A percentile compares a stretch with the other conserved stretches of the same genome.
Conservation (phyloP, 805 yeast species). For the Myxozyma melibiosi region DNA sequence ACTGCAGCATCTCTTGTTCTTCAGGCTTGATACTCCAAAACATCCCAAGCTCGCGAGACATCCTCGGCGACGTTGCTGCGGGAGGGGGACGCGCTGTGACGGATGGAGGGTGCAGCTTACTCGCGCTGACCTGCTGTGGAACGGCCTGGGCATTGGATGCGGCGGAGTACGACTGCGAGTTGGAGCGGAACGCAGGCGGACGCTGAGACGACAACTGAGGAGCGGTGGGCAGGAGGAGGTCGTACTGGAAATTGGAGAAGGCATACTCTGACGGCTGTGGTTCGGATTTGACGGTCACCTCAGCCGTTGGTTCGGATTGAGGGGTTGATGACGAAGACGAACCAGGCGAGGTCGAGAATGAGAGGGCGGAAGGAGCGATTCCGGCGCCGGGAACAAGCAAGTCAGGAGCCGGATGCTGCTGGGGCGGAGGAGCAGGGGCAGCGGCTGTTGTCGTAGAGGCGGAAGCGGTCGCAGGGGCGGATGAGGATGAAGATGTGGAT, state of each 20-base stretch:
- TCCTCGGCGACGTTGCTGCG: constrained; percentile 1
- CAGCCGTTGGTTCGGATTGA: background rate
- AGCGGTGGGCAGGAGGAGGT: too few relatives aligned
- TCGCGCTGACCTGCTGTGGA: too few relatives aligned
- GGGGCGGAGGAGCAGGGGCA: background rate
- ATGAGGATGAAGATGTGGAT: background rate
- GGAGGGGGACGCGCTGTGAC: too few relatives aligned
- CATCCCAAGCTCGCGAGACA: constrained; percentile 21
- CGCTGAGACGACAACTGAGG: too few relatives aligned
- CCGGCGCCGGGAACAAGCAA: background rate
- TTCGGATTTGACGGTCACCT: background rate
- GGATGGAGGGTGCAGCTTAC: too few relatives aligned
- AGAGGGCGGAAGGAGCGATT: background rate
- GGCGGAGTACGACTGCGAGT: too few relatives aligned
- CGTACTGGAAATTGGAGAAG: too few relatives aligned
- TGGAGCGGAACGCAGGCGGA: too few relatives aligned
- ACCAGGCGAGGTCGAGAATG: background rate
- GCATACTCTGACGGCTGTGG: background rate
- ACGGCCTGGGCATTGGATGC: too few relatives aligned
- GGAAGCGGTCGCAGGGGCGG: background rate
- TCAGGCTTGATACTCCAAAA: constrained; percentile 27
- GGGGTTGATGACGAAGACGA: background rate
- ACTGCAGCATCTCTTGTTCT: constrained; percentile 29
- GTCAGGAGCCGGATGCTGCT: too few relatives aligned
- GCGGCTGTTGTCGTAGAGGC: background rate